phyloP scores from a whole-genome alignment of 2,329 filamentous ascomycete genomes.

The Colletotrichum salicis region DNA sequence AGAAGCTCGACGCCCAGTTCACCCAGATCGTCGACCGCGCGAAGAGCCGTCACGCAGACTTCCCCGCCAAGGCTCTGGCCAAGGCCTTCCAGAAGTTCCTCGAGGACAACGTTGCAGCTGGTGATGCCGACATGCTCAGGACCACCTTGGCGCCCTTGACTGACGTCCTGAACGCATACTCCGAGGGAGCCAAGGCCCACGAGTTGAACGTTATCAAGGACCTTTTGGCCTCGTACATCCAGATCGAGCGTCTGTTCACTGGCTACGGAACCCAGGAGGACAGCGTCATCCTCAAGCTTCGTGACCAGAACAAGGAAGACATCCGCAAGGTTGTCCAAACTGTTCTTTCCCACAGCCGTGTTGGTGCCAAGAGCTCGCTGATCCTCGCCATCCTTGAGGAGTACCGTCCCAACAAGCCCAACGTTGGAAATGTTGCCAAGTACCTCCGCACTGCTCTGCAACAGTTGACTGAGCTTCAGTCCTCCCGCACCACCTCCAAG shows the following conservation, averaged over 20 bases:
- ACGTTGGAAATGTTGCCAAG: conserved; percentile 87
- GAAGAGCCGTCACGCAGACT: conserved; percentile 81
- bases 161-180: conserved; percentile 81
- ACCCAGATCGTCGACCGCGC: conserved; percentile 88
- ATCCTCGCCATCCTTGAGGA: conserved; percentile 91
- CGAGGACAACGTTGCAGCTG: conserved; percentile 81
- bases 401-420: conserved; percentile 94
- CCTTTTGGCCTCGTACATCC: conserved; percentile 83
- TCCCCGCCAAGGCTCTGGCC: conserved; percentile 87
- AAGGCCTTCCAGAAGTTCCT: conserved; percentile 90
- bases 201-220: conserved; percentile 85
- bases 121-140: conserved; percentile 79
- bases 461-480: conserved; percentile 91
- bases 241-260: conserved; percentile 88
- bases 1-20: conserved; percentile 86
- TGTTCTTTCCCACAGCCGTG: conserved; percentile 92
- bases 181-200: conserved; percentile 88
- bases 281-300: conserved; percentile 90
- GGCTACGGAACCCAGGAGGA: conserved; percentile 88
- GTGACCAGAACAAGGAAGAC: conserved; percentile 96
- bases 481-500: conserved; percentile 83
- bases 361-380: conserved; percentile 93
- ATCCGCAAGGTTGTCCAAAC: conserved; percentile 85
- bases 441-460: conserved; percentile 85
- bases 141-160: conserved; percentile 79